Conservation (phyloP, 257 asterid species). For the Fraxinus excelsior region DNA sequence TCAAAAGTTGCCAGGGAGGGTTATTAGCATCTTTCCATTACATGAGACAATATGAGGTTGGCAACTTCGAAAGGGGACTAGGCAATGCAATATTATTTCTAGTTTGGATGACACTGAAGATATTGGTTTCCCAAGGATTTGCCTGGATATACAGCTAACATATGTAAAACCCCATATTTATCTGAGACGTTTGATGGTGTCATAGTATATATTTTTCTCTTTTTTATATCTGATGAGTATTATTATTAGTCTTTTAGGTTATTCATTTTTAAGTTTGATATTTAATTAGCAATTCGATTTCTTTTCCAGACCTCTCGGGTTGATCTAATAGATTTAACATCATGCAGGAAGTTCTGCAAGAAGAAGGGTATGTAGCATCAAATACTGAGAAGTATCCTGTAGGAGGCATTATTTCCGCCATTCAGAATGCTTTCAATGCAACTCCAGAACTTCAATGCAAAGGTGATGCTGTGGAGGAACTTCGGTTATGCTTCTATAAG, state of each 20-base stretch:
- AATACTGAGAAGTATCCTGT: conserved; percentile 82
- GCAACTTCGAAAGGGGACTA: no score
- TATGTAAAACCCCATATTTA: neutral
- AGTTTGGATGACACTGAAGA: no score
- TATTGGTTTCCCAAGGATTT: no score
- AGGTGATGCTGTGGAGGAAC: conserved; percentile 73
- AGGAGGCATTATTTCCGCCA: conserved; percentile 75
- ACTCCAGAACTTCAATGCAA: conserved; percentile 79
- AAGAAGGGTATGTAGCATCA: conserved; percentile 86
- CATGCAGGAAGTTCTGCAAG: conserved; percentile 69
- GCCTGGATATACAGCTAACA: no score
- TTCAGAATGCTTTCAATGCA: conserved; percentile 76
- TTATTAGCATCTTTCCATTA: no score
- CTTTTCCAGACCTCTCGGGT: neutral
- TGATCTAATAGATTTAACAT: neutral
- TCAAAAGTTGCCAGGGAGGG: no score
- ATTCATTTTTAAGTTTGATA: neutral
- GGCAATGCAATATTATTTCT: no score
- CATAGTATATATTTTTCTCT: conserved; percentile 4
- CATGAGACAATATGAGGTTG: no score
- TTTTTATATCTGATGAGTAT: neutral
- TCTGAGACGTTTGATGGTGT: neutral
- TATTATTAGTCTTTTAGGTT: conserved; percentile 10
- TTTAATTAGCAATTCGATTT: neutral
- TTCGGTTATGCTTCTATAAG: conserved; percentile 80